Percentiles rank a stretch among this genome's conserved stretches.
These are phyloP conservation scores for Dothistroma septosporum DNA, from an alignment of 2,329 filamentous ascomycete species.

Conservation along the genomic window DNA sequence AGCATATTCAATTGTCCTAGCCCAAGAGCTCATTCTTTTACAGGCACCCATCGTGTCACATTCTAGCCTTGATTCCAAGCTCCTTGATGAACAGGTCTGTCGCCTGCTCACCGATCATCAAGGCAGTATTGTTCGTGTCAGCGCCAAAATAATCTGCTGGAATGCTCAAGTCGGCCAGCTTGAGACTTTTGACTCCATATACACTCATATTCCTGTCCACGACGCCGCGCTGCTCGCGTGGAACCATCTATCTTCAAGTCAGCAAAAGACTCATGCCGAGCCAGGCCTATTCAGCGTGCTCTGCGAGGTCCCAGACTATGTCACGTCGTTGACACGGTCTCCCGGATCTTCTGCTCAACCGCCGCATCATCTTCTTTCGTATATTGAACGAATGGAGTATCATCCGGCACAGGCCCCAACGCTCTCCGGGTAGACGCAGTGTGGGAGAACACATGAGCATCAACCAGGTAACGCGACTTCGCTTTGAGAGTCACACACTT, in stretches of 20 bases:
- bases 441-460: constrained; percentile 35
- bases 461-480: neutral
- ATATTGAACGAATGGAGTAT: constrained; percentile 41
- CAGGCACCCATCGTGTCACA: neutral
- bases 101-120: constrained; percentile 42
- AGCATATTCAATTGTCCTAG: too few species aligned
- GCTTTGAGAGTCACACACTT: constrained; percentile 25
- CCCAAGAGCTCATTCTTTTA: neutral
- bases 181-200: constrained; percentile 38
- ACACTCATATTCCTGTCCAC: constrained; percentile 39
- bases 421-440: constrained; percentile 45
- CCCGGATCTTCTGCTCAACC: constrained; percentile 41
- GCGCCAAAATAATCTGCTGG: constrained; percentile 42
- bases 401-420: constrained; percentile 36
- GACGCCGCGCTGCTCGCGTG: constrained; percentile 36
- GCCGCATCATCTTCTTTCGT: constrained; percentile 35
- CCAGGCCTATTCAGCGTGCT: too few species aligned
- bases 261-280: constrained; percentile 5
- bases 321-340: constrained; percentile 39
- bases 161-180: constrained; percentile 43
- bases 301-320: constrained; percentile 29
- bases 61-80: constrained; percentile 30
- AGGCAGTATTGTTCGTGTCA: constrained; percentile 46
- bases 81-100: constrained; percentile 40
- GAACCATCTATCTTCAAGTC: constrained; percentile 38